Conservation (phyloP, 371 early-diverging fungal species). For the Chytridium lagenaria region DNA sequence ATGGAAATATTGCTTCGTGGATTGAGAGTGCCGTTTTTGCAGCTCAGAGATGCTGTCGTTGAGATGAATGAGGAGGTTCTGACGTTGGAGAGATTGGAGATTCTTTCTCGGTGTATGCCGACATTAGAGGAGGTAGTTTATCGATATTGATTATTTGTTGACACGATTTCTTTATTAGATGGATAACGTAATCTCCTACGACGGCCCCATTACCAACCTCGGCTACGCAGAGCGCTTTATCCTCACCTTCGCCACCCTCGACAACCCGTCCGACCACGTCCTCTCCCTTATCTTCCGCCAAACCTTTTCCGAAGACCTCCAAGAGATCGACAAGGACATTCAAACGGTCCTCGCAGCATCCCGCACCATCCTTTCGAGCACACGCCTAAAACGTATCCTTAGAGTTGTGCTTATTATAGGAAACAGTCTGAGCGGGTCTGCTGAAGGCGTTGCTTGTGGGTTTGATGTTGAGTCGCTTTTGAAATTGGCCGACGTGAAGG, state of each 20-base stretch:
- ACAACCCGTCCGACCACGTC: slow-evolving; percentile 12
- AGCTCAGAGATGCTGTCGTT: slow-evolving; percentile 44
- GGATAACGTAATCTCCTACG: slow-evolving; percentile 69
- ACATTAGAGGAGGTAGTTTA: slow-evolving; percentile 39
- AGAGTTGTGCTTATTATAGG: slow-evolving; percentile 78
- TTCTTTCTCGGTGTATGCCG: slow-evolving; percentile 39
- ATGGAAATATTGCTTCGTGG: slow-evolving; percentile 37
- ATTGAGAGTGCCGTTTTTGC: slow-evolving; percentile 20
- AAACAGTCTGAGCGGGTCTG: slow-evolving; percentile 79
- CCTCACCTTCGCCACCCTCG: slow-evolving; percentile 68
- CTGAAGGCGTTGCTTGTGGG: slow-evolving; percentile 81
- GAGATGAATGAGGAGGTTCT: slow-evolving; percentile 38
- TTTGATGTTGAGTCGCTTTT: slow-evolving; percentile 76
- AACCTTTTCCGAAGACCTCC: slow-evolving; percentile 70
- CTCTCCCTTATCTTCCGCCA: slow-evolving; percentile 75
- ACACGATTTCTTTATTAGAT: slow-evolving; percentile 14
- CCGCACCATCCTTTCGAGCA: slow-evolving; percentile 52
- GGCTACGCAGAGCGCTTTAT: slow-evolving; percentile 74
- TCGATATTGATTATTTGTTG: neutral
- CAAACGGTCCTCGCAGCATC: slow-evolving; percentile 53
- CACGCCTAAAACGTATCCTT: slow-evolving; percentile 62
- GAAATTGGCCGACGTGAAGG: slow-evolving; percentile 71
- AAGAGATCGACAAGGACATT: slow-evolving; percentile 63
- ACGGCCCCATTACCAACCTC: slow-evolving; percentile 66
- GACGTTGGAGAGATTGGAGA: slow-evolving; percentile 41